Conservation (phyloP, 352 stramenopile genomes). For the Phytophthora litchii region DNA sequence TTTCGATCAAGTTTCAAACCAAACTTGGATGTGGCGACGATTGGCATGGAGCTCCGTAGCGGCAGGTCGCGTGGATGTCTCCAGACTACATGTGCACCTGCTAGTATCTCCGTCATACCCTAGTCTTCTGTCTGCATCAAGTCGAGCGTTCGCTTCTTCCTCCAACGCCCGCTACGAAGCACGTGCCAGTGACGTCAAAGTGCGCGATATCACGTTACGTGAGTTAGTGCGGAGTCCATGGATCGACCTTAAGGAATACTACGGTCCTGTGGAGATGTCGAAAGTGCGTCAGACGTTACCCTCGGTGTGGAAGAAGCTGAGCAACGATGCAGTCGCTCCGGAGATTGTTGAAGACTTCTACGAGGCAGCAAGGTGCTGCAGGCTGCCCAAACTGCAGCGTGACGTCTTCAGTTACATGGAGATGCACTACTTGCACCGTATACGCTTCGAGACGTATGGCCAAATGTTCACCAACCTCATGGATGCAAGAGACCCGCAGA, state of each 20-base stretch:
- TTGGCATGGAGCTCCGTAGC: slow-evolving; percentile 12
- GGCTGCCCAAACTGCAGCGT: slow-evolving; percentile 36
- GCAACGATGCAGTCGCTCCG: slow-evolving; percentile 13
- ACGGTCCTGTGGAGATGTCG: slow-evolving; percentile 29
- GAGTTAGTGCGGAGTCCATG: slow-evolving; percentile 39
- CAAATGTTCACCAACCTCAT: slow-evolving; percentile 49
- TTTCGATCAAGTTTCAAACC: neutral
- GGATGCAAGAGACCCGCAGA: slow-evolving; percentile 20
- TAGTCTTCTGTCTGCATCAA: neutral
- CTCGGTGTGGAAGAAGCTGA: slow-evolving; percentile 32
- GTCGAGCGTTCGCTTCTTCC: slow-evolving; percentile 13
- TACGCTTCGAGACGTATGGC: slow-evolving; percentile 49
- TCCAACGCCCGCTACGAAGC: slow-evolving; percentile 5
- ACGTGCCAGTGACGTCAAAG: slow-evolving; percentile 18
- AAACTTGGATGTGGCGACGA: slow-evolving; percentile 26
- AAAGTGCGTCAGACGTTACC: slow-evolving; percentile 36
- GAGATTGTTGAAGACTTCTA: slow-evolving; percentile 44
- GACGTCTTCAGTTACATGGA: slow-evolving; percentile 53
- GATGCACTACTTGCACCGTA: slow-evolving; percentile 28
- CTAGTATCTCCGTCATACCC: neutral
- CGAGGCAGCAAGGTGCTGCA: slow-evolving; percentile 29
- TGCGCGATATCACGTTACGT: slow-evolving; percentile 33
- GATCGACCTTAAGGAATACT: slow-evolving; percentile 31
- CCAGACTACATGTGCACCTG: neutral
- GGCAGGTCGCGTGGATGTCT: slow-evolving; percentile 2